phyloP scores from a whole-genome alignment of 768 basidiomycete species.

The Tricholomella constricta region DNA sequence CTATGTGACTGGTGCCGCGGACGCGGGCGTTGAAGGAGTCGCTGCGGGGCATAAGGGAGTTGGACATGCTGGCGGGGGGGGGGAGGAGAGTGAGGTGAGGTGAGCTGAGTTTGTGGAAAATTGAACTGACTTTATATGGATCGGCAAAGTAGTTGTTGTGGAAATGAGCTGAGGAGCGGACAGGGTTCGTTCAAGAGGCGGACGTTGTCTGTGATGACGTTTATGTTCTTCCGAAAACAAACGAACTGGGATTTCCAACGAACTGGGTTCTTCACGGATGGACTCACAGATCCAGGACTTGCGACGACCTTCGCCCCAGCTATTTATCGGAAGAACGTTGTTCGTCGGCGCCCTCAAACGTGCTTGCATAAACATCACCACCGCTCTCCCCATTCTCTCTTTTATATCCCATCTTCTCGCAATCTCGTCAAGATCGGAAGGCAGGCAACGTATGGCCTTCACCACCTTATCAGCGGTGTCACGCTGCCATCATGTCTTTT shows the following conservation, averaged over 20 bases:
- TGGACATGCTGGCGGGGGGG: slow-evolving; percentile 52
- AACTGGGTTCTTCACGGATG: slow-evolving; percentile 52
- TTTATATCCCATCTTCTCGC: slow-evolving; percentile 37
- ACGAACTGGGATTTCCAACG: slow-evolving; percentile 26
- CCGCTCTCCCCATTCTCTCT: slow-evolving; percentile 33
- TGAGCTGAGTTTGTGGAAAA: slow-evolving; percentile 14
- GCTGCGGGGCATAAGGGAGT: slow-evolving; percentile 58
- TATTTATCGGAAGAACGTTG: slow-evolving; percentile 21
- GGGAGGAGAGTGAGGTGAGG: slow-evolving; percentile 15
- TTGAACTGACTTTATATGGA: slow-evolving; percentile 36
- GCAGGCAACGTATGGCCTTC: slow-evolving; percentile 9
- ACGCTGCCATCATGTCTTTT: slow-evolving; percentile 14
- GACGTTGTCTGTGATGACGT: slow-evolving; percentile 64
- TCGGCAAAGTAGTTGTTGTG: slow-evolving; percentile 47
- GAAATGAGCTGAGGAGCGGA: slow-evolving; percentile 65
- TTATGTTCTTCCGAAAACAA: slow-evolving; percentile 35
- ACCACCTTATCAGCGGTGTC: slow-evolving; percentile 37
- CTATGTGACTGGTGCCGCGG: slow-evolving; percentile 80
- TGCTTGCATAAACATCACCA: slow-evolving; percentile 39
- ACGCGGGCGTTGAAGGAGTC: slow-evolving; percentile 73
- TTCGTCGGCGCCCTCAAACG: slow-evolving; percentile 38
- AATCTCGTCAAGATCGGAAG: slow-evolving; percentile 26
- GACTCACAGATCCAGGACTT: slow-evolving; percentile 44
- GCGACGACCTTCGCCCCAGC: slow-evolving; percentile 20
- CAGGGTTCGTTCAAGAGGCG: slow-evolving; percentile 43